Evolutionary conservation across 164 flowering plant genomes (phyloP).

Genomic region (Stephania japonica): DNA sequence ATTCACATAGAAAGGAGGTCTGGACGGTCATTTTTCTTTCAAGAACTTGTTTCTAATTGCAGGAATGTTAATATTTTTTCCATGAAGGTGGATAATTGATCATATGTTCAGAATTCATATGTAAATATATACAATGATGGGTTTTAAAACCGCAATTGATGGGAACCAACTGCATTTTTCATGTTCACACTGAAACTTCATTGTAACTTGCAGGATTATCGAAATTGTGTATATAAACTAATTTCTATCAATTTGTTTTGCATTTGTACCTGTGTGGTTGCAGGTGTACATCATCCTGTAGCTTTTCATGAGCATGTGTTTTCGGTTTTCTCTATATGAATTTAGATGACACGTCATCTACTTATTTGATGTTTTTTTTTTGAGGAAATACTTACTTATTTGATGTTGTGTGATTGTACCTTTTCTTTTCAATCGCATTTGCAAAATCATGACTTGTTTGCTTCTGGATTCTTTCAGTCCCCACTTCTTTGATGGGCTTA

Average conservation of each 20-base stretch:
- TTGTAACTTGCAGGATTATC: not conserved
- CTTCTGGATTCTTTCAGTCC: slow-evolving; percentile 26
- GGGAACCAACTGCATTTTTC: not conserved
- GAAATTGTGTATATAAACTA: not conserved
- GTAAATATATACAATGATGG: not conserved
- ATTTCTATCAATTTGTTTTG: not conserved
- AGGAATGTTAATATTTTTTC: not conserved
- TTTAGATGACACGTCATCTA: not conserved
- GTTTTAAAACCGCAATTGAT: not conserved
- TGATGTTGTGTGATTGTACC: too few relatives aligned
- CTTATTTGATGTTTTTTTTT: not conserved
- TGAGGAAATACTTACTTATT: too few relatives aligned
- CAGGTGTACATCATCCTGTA: not conserved
- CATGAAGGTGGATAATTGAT: not conserved
- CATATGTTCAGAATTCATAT: not conserved
- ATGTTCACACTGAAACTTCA: not conserved
- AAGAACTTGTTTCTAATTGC: not conserved
- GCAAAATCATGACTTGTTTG: slow-evolving; percentile 3
- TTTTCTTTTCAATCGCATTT: not conserved
- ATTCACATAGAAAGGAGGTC: not conserved
- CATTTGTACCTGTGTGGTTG: too few relatives aligned
- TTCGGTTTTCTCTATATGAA: not conserved
- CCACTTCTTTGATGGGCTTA: slow-evolving; percentile 35
- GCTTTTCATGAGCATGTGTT: not conserved
- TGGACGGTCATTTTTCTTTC: not conserved